Evolutionary conservation across 73 alveolate genomes (phyloP).

Genomic region (Paramecium sonneborni): DNA sequence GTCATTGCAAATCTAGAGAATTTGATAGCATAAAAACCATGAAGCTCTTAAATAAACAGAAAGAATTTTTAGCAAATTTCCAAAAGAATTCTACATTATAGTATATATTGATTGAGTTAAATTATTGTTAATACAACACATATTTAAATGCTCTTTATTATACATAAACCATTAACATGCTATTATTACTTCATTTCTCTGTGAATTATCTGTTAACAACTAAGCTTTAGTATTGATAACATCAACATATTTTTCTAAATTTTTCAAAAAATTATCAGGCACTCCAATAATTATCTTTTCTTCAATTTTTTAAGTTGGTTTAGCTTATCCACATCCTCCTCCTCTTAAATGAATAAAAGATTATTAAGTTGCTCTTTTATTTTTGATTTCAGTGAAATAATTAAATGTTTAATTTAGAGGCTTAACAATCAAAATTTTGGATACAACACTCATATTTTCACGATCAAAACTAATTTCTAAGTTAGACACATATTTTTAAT

Average conservation of each 20-base stretch:
- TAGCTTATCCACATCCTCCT: neutral
- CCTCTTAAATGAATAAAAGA: neutral
- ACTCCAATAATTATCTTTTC: neutral
- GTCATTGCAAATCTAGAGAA: neutral
- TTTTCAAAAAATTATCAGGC: neutral
- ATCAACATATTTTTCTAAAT: neutral
- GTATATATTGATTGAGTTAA: neutral
- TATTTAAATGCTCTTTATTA: neutral
- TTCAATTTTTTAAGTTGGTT: neutral
- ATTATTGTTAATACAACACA: neutral
- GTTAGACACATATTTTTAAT: neutral
- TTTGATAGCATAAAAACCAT: neutral
- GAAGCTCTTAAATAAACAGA: neutral
- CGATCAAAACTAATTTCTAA: neutral
- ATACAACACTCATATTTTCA: neutral
- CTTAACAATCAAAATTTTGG: neutral
- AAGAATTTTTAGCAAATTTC: neutral
- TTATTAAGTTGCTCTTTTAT: neutral
- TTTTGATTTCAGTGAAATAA: neutral
- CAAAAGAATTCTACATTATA: neutral
- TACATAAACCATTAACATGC: neutral
- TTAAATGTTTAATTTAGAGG: neutral
- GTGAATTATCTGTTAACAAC: neutral
- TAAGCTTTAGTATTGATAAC: neutral
- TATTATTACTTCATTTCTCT: neutral